A percentile compares a stretch with the other conserved stretches of the same genome.
Evolutionary conservation across 257 asterid genomes (phyloP).

Genomic region (Solanum medicagineum): DNA sequence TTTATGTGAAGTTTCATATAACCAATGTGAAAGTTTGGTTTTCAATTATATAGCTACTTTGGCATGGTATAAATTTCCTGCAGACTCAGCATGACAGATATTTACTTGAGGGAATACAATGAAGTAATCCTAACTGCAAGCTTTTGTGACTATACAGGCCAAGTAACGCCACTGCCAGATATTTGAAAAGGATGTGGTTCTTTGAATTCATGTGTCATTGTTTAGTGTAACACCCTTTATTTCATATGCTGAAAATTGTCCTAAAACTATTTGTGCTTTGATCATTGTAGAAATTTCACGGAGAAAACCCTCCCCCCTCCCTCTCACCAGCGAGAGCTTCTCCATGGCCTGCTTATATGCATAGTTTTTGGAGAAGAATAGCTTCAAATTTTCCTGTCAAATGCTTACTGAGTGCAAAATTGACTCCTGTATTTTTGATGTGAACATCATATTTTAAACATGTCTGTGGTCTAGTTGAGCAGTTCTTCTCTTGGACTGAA

Average conservation of each 20-base stretch:
- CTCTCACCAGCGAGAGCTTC: neutral
- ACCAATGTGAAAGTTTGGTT: neutral
- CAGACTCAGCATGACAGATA: neutral
- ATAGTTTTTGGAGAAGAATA: neutral
- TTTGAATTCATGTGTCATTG: neutral
- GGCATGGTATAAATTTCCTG: neutral
- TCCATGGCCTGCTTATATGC: neutral
- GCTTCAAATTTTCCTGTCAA: neutral
- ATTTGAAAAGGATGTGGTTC: neutral
- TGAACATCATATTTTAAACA: neutral
- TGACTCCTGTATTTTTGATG: neutral
- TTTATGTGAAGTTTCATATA: neutral
- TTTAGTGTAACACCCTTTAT: neutral
- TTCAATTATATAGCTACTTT: neutral
- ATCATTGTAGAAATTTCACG: neutral
- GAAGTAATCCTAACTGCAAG: neutral
- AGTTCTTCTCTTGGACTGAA: neutral
- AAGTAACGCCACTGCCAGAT: neutral
- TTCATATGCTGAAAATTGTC: neutral
- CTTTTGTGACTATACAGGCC: neutral
- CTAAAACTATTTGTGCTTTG: neutral
- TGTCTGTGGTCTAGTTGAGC: neutral
- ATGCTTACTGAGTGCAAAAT: neutral
- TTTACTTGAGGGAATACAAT: neutral
- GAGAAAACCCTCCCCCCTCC: neutral